Base-by-base conservation (phyloP, 116 monocot genomes). In the Zostera marina region DNA sequence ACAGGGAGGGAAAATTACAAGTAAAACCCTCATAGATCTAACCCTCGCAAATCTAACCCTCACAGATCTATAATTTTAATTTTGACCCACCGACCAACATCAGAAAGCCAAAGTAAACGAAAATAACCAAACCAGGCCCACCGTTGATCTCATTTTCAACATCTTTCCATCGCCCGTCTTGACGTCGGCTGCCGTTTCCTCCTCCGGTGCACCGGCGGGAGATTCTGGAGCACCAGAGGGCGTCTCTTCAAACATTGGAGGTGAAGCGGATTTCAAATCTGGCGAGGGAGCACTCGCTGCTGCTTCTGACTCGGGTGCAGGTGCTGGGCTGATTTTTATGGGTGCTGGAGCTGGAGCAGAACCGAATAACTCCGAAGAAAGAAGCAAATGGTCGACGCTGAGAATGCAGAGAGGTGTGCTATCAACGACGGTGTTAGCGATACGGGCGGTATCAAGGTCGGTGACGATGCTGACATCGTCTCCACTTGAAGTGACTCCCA, bases 401-500 rank as follows among this genome's bases (percentile, higher is more conserved):
- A 88, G 66, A 51, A 88, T 45, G 57, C 69, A 76, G 24, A 77
- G 65, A 0, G 88, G 88, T 3, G 88, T 67, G 58, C 75, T 80
- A 62, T 89, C 88, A 23, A 89, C 52, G 23, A 83, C 77, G 0
- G 76, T 83, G 70, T 61, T 76, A 10, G 81, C 80, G 11, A 92
- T 66, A 38, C 87, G 71, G 15, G 92, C 78, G 13, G 60, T 74
- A 56, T 67, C 81, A 3, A 83, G 61, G 5, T 81, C 87, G 16
- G 87, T 79, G 55, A 67, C 69, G 10, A 87, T 73, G 1, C 74
- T 69, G 15, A 92, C 92, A 48, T 83, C 87, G 52, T 90, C 90
- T 8, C 84, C 90, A 23, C 51, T 58, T 20, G 74, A 41, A 7
- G 61, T 66, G 16, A 81, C 81, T 8, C 61, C 32, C 32, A 83